These are phyloP conservation scores for Lipomyces lipofer DNA, from an alignment of 805 yeast species.

Conservation along the genomic window DNA sequence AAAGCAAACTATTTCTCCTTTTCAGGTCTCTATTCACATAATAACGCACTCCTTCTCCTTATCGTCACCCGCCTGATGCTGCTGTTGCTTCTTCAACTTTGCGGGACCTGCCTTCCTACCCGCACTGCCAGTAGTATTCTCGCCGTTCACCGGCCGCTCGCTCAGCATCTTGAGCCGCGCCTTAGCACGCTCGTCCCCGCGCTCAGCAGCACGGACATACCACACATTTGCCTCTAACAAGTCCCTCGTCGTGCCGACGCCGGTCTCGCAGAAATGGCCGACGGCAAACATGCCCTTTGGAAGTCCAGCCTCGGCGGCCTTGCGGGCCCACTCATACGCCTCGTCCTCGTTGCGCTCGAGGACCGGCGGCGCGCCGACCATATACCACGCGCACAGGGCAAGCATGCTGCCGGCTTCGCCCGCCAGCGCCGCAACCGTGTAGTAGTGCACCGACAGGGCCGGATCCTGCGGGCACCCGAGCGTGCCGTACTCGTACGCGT, in stretches of 20 bases:
- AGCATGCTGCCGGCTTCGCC: conserved; percentile 91
- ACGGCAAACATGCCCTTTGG: conserved; percentile 84
- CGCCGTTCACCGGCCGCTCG: conserved; percentile 8
- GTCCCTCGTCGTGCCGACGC: conserved; percentile 77
- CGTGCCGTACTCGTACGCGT: conserved; percentile 76
- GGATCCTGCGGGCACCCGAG: conserved; percentile 72
- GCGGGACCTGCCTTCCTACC: neutral
- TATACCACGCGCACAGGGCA: conserved; percentile 95
- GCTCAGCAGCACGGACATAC: conserved; percentile 72
- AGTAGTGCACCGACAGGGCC: conserved; percentile 84
- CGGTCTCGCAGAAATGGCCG: conserved; percentile 81
- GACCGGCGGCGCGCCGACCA: conserved; percentile 85
- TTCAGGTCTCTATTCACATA: conserved; percentile 15
- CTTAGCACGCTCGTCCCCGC: conserved; percentile 54
- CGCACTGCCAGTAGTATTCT: neutral
- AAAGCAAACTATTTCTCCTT: too few species aligned
- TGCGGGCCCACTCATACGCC: conserved; percentile 91
- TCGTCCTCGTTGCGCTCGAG: conserved; percentile 76
- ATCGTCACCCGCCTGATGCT: neutral
- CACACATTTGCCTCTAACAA: conserved; percentile 62
- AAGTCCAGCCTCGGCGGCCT: conserved; percentile 74
- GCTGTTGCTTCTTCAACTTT: neutral
- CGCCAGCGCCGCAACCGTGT: conserved; percentile 82
- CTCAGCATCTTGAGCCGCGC: conserved; percentile 34
- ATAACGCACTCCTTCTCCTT: conserved; percentile 24